A percentile compares a stretch with the other conserved stretches of the same genome.
These are phyloP conservation scores for Curvularia sp. DNA, from an alignment of 2,329 filamentous ascomycete species.

Conservation along the genomic window DNA sequence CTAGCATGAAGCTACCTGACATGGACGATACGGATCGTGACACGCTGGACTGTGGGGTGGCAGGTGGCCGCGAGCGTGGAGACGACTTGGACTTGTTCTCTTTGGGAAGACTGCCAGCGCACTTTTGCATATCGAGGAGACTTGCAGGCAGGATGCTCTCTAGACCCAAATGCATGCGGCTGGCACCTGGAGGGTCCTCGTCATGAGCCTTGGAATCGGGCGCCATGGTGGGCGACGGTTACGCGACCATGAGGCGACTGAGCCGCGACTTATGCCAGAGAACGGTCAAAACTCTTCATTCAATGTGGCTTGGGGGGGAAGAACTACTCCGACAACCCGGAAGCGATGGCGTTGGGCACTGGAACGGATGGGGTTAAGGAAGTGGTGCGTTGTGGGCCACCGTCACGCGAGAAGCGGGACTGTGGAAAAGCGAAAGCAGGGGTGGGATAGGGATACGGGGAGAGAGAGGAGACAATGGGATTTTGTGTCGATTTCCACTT, in stretches of 20 bases:
- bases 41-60: conserved; percentile 34
- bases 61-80: conserved; percentile 26
- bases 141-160: conserved; percentile 41
- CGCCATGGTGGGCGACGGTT: conserved; percentile 28
- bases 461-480: not conserved
- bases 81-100: conserved; percentile 30
- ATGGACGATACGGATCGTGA: conserved; percentile 45
- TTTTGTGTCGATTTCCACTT: conserved; percentile 8
- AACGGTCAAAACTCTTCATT: conserved; percentile 12
- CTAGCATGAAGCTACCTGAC: conserved; percentile 47
- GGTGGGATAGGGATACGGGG: conserved; percentile 13
- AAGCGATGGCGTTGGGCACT: conserved; percentile 20
- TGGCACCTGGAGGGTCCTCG: conserved; percentile 27
- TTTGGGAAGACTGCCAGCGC: conserved; percentile 20
- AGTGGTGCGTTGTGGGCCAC: conserved; percentile 28
- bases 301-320: conserved; percentile 18
- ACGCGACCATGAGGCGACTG: conserved; percentile 24
- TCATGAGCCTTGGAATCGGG: conserved; percentile 24
- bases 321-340: conserved; percentile 29
- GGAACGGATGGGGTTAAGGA: conserved; percentile 21
- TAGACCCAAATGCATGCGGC: conserved; percentile 33
- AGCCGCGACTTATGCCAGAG: conserved; percentile 14
- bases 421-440: conserved; percentile 13
- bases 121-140: conserved; percentile 24
- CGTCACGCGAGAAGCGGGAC: conserved; percentile 29